Evolutionary conservation across 2,329 filamentous ascomycete genomes (phyloP).

Genomic region (Ascochyta fabae): DNA sequence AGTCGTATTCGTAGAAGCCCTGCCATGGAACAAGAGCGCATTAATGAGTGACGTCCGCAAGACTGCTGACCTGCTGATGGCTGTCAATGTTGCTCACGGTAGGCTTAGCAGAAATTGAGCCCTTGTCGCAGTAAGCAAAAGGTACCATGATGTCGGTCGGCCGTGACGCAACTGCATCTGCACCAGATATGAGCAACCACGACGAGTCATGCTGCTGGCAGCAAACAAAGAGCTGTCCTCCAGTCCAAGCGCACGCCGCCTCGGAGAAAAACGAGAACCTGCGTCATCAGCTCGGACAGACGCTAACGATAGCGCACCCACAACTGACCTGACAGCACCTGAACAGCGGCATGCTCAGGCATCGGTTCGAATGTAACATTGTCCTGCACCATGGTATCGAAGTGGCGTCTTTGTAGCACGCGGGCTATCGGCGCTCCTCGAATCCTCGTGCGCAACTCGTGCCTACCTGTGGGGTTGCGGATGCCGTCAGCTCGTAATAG

Average conservation of each 20-base stretch:
- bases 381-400: constrained; percentile 3
- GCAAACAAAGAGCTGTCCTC: neutral
- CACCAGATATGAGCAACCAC: constrained; percentile 3
- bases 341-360: neutral
- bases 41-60: neutral
- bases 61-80: neutral
- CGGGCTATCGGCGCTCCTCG: neutral
- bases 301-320: constrained; percentile 6
- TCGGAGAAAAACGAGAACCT: constrained; percentile 1
- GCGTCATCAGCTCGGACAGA: constrained; percentile 3
- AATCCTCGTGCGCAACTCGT: constrained; percentile 14
- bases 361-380: constrained; percentile 13
- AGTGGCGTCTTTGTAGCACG: constrained; percentile 12
- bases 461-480: constrained; percentile 8
- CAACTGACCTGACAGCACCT: neutral
- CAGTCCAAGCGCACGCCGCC: constrained; percentile 3
- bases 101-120: constrained; percentile 11
- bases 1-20: neutral
- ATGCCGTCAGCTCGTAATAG: constrained; percentile 14
- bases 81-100: neutral
- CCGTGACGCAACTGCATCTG: neutral
- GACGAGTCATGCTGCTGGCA: constrained; percentile 7
- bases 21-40: neutral
- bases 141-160: neutral
- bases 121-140: neutral